Evolutionary conservation across 139 green algal genomes (phyloP).

Genomic region (Ettlia oleoabundans): DNA sequence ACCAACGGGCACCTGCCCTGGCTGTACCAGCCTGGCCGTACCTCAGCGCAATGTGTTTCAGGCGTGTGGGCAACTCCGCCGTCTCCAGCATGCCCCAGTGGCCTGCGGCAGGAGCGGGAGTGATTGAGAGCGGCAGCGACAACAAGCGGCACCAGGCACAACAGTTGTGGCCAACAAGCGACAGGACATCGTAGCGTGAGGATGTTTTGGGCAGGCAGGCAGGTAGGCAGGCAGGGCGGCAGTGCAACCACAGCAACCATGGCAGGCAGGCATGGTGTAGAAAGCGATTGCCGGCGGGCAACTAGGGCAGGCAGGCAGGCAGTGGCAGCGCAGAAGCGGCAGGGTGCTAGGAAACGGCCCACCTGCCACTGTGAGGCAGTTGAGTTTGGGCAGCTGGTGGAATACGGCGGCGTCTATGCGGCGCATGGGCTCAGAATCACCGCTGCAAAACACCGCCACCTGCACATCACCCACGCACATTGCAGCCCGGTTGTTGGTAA

Average conservation of each 20-base stretch:
- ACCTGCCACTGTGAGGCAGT: constrained; percentile 32
- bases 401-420: constrained; percentile 9
- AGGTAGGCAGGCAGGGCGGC: neutral
- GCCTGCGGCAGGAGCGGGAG: constrained; percentile 6
- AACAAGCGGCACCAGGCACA: neutral
- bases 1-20: neutral
- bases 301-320: too few species aligned
- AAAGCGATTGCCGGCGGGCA: too few species aligned
- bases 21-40: neutral
- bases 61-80: neutral
- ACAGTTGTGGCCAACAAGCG: neutral
- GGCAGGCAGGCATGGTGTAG: too few species aligned
- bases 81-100: constrained; percentile 6
- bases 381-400: constrained; percentile 34
- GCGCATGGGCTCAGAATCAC: neutral
- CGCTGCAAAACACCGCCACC: neutral
- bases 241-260: too few species aligned
- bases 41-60: constrained; percentile 34
- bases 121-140: neutral
- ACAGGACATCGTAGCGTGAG: neutral
- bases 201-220: neutral
- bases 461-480: too few species aligned
- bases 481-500: too few species aligned
- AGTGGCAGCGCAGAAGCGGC: neutral
- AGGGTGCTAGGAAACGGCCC: neutral